Base-by-base conservation (phyloP, 805 yeast species). In the Ogataea ganodermae region DNA sequence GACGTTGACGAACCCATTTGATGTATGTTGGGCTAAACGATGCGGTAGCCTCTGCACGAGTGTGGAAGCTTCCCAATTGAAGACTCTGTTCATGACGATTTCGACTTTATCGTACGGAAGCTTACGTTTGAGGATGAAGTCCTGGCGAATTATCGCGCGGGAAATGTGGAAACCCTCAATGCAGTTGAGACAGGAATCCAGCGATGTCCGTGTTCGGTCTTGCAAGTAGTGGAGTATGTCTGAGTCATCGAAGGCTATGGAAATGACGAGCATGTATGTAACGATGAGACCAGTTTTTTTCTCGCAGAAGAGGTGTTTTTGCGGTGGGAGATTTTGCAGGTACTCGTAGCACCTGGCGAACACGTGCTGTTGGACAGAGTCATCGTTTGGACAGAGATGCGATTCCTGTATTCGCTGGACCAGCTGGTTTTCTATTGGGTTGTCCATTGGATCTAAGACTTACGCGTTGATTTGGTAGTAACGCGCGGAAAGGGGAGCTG, bases 241-340 rank as follows among this genome's bases (percentile, higher is more conserved):
- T 6, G 50, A 43, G 16, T 50, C 49, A 12, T 50, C 60, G 56
- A 84, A 82, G 3, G 90, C 82, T 59, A 50, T 51, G 13, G 51
- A 46, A 14, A 55, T 45, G 16, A 49, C 46, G 27, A 85, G 77
- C 45, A 84, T 62, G 8, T 76, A 67, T 58, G 83, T 83, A 12
- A 75, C 71, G 8, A 84, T 70, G 17, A 80, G 70, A 2, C 79
- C 76, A 35, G 67, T 68, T 49, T 77, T 67, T 24, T 62, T 68
- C 56, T 81, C 78, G 63, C 90, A 84, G 60, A 82, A 85, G 56
- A 79, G 65, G 53, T 84, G 58, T 13, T 87, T 32, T 48, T 56
- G 27, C 17, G 26, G 33, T 12, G 54, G 50, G 18, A 57, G 45
- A 16, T 42, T 28, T 8, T 38, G 42, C 28, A 54, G 53, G 36